Evolutionary conservation across 1,284 basidiomycete species (phyloP), one percentile per base, ranked within the genome.

Genomic region (Erythrobasidium hasegawianum): DNA sequence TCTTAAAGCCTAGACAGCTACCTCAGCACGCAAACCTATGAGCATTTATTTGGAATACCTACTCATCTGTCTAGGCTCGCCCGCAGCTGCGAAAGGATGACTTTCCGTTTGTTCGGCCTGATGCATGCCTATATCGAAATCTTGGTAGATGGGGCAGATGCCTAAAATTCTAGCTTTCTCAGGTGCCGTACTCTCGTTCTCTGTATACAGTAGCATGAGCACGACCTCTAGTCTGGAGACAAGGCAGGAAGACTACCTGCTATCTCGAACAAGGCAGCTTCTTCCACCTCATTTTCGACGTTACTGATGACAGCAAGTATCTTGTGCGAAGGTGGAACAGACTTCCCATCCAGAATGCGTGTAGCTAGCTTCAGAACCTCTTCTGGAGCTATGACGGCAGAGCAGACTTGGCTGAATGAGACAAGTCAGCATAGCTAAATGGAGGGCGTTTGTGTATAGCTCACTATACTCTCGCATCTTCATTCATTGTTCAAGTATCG

Each of bases 351-450:
- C 43, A 56, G 52, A 52, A 64, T n/a, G 43, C 54, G 38, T 39
- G 41, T 33, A 47, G 61, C 61, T 55, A 64, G 55, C 61, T 64
- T 64, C 41, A 64, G 43, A n/a, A 64, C 61, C 29, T 64, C 61
- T 18, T 20, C 18, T 14, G 52, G 22, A n/a, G 55, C 52, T 27
- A 64, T 24, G 52, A 47, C 43, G 22, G 43, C 4, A 16, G 43
- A 47, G 43, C 43, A 47, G 4, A 47, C 43, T 24, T 47, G 16
- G 14, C 43, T 47, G 43, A n/a, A 24, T 24, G 16, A 24, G 43
- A 47, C 22, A n/a, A 5, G 22, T 47, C n/a, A 47, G 43, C n/a
- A 14, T 47, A n/a, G n/a, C n/a, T n/a, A n/a, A n/a, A n/a, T n/a
- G n/a, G 4, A 18, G 5, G 43, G 43, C 43, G 16, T 47, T 5